Evolutionary conservation across 2,329 filamentous ascomycete genomes (phyloP), one percentile per base, ranked within the genome.

Genomic region (Phaeoacremonium minimum): DNA sequence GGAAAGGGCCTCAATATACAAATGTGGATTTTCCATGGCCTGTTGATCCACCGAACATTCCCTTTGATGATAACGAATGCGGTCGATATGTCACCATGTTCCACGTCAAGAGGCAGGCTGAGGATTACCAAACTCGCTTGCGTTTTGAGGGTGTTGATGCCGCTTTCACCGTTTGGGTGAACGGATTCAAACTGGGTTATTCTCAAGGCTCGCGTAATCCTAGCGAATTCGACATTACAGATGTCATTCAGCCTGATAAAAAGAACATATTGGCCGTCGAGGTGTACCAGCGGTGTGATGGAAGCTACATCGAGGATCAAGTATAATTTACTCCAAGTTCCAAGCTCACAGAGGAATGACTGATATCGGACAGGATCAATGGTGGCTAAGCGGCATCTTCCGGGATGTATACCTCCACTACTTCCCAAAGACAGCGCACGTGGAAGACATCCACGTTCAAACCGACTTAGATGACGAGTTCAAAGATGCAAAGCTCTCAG

Each of bases 91-190:
- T 77, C 30, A 73, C 68, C 3, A 63, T 58, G 7, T 85, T 87
- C 52, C 50, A 56, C 0, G 63, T 83, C 1, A 69, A 69, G 0
- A 47, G 64, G 4, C 48, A 63, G 6, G 71, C 66, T 33, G 58
- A 62, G n/a, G 61, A 59, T 5, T 57, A 69, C 17, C 79, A 85
- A 45, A 64, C 84, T 12, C 66, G 83, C n/a, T 59, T 89, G 5
- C 67, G 83, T 4, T 88, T 88, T 40, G 84, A 88, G 46, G 85
- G 85, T 0, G 83, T 88, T 0, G 84, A 88, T 50, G 76, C 80
- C 30, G 77, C 83, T 0, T 88, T 84, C 45, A 78, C 83, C 45
- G 65, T 87, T 2, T 87, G 77, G 72, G 52, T 89, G 4, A 88
- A 89, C 48, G 80, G 81, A 0, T 58, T 64, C 9, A 64, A 80